These are phyloP conservation scores for Imleria badia DNA, from an alignment of 768 basidiomycete genomes.

Conservation along the genomic window DNA sequence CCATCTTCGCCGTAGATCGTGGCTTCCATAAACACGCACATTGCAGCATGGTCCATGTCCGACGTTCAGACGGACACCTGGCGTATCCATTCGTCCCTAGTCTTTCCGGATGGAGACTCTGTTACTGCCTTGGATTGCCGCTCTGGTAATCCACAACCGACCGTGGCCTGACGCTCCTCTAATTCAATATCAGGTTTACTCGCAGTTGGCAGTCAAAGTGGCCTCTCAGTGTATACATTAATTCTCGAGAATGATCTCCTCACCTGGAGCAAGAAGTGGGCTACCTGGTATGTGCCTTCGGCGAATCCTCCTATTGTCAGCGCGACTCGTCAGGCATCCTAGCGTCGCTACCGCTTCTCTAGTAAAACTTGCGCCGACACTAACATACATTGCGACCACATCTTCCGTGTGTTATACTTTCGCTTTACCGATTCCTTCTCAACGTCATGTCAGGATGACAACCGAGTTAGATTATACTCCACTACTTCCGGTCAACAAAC, in stretches of 20 bases:
- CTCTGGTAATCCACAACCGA: conserved; percentile 51
- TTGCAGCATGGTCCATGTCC: conserved; percentile 81
- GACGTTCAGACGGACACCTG: conserved; percentile 61
- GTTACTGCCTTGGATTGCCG: conserved; percentile 70
- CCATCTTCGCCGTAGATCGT: conserved; percentile 53
- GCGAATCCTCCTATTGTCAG: conserved; percentile 3
- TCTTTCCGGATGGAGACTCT: conserved; percentile 52
- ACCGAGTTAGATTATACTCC: conserved; percentile 61
- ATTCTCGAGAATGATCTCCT: conserved; percentile 80
- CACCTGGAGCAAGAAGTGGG: conserved; percentile 84
- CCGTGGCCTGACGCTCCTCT: conserved; percentile 14
- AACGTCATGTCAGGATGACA: conserved; percentile 46
- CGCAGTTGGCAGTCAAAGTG: conserved; percentile 59
- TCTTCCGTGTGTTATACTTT: conserved; percentile 46
- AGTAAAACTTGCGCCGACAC: conserved; percentile 69
- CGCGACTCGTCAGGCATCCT: conserved; percentile 24
- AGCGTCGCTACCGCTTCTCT: conserved; percentile 50
- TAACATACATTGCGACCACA: conserved; percentile 69
- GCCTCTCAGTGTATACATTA: conserved; percentile 72
- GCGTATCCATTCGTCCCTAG: conserved; percentile 79
- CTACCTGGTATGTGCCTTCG: conserved; percentile 45
- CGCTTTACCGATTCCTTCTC: conserved; percentile 2
- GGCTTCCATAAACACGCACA: conserved; percentile 61
- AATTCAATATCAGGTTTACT: conserved; percentile 59
- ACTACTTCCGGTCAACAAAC: conserved; percentile 70